Conservation (phyloP, 768 basidiomycete species). For the Termitomyces sp. region DNA sequence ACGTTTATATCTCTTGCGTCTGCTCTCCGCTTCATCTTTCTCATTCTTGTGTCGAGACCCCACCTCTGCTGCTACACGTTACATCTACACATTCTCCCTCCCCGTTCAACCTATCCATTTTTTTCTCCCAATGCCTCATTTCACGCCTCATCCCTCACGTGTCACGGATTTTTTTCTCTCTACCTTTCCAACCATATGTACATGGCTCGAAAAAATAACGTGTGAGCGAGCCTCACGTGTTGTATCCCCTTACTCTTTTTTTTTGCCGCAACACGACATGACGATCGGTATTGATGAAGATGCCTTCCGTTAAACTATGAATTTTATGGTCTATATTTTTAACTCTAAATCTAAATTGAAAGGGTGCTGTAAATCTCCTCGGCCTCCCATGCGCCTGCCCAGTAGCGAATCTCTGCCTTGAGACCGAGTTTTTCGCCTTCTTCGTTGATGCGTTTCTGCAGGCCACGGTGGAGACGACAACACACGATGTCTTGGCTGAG, state of each 20-base stretch:
- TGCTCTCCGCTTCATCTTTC: constrained; percentile 8
- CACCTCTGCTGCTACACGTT: background rate
- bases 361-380: constrained; percentile 72
- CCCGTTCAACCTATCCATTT: background rate
- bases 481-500: constrained; percentile 78
- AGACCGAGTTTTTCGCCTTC: constrained; percentile 68
- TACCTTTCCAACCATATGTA: background rate
- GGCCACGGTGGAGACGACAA: constrained; percentile 73
- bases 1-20: constrained; percentile 2
- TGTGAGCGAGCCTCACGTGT: constrained; percentile 21
- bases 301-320: too few species aligned
- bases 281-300: constrained; percentile 6
- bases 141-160: constrained; percentile 5
- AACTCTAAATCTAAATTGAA: constrained; percentile 18
- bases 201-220: constrained; percentile 11
- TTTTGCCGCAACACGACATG: constrained; percentile 12
- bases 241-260: constrained; percentile 9
- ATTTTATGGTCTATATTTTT: background rate
- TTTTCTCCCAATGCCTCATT: constrained; percentile 1
- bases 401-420: constrained; percentile 71
- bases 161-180: background rate
- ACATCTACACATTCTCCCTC: constrained; percentile 5
- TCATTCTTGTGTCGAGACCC: constrained; percentile 4
- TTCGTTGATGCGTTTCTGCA: constrained; percentile 72
- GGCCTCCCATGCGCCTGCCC: constrained; percentile 96